Base-by-base conservation (phyloP, 1,139 yeast genomes). In the Saccharomyces hybrid region DNA sequence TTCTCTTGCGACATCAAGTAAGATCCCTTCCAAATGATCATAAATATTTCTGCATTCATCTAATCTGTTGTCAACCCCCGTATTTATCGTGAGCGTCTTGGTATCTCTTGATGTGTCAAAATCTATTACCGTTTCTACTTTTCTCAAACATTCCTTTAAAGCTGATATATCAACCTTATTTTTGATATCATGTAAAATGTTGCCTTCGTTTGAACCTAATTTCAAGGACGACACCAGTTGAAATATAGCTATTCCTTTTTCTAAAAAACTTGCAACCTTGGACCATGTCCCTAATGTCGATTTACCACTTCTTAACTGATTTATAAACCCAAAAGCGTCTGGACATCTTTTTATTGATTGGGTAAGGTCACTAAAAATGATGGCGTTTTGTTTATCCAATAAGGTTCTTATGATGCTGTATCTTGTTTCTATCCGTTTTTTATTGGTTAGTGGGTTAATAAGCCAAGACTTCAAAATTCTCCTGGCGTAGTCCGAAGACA, bases 1-100 rank as follows among this genome's bases (percentile, higher is more conserved):
- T 6, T 54, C 50, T 11, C 44, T 47, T 0, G 77, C 73, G 2
- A 65, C 63, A 1, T 62, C 55, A 2, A 64, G 57, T 13, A 76
- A 59, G 2, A 70, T 60, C 1, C 51, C 55, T 55, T 77, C 81
- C 46, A 77, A 56, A n/a, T 69, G 63, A 47, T 70, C 67, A 56
- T 75, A 76, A 9, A 63, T 63, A 3, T 57, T 54, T 50, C 68
- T 68, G 38, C 68, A 64, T 3, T 63, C 56, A 57, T 76, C 79
- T 5, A 76, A 61, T 7, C 65, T 60, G 1, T 55, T 48, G 57
- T 73, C 71, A 2, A 73, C 58, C 0, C 70, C 70, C 32, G 67
- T 68, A 31, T 59, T 59, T 5, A 77, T 67, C 3, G 64, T 63
- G 1, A 73, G 59, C 16, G 64, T 62, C 5, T 70, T 66, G n/a